These are phyloP conservation scores for Taphrina pruni DNA, from an alignment of 1,139 yeast genomes.

Conservation along the genomic window DNA sequence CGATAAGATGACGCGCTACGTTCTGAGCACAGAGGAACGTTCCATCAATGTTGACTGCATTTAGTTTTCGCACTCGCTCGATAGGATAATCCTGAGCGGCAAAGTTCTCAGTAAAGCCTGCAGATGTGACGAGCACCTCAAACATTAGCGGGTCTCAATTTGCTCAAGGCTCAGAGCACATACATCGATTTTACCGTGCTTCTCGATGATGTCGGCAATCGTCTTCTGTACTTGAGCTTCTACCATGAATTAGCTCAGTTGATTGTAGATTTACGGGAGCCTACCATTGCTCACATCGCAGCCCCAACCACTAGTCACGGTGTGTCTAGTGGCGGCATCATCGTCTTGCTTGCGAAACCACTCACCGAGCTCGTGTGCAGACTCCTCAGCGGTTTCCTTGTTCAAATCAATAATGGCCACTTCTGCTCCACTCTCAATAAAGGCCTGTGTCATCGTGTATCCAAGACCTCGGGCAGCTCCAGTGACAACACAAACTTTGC, in stretches of 20 bases:
- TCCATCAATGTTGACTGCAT: conserved; percentile 79
- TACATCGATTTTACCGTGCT: conserved; percentile 32
- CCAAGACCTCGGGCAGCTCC: conserved; percentile 91
- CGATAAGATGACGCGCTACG: conserved; percentile 76
- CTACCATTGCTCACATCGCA: conserved; percentile 31
- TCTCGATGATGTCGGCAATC: conserved; percentile 22
- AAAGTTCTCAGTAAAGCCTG: conserved; percentile 54
- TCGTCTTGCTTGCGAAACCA: conserved; percentile 31
- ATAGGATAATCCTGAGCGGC: conserved; percentile 75
- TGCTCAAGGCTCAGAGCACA: conserved; percentile 10
- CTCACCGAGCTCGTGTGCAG: conserved; percentile 33
- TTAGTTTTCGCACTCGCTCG: conserved; percentile 70
- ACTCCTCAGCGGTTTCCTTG: conserved; percentile 33
- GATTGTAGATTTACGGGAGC: background rate
- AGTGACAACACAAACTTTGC: conserved; percentile 82
- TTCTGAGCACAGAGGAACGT: conserved; percentile 72
- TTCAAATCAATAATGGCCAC: conserved; percentile 51
- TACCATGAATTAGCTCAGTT: background rate
- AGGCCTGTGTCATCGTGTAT: conserved; percentile 79
- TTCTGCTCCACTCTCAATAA: conserved; percentile 89
- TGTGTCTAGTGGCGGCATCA: conserved; percentile 26
- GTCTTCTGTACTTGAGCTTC: conserved; percentile 31
- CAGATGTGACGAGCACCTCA: conserved; percentile 70
- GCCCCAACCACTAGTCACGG: conserved; percentile 35
- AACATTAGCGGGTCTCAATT: background rate